Percentiles rank a stretch among this genome's conserved stretches.
These are phyloP conservation scores for Ulota crispa DNA, from an alignment of 225 moss, liverwort and hornwort genomes.

Conservation along the genomic window DNA sequence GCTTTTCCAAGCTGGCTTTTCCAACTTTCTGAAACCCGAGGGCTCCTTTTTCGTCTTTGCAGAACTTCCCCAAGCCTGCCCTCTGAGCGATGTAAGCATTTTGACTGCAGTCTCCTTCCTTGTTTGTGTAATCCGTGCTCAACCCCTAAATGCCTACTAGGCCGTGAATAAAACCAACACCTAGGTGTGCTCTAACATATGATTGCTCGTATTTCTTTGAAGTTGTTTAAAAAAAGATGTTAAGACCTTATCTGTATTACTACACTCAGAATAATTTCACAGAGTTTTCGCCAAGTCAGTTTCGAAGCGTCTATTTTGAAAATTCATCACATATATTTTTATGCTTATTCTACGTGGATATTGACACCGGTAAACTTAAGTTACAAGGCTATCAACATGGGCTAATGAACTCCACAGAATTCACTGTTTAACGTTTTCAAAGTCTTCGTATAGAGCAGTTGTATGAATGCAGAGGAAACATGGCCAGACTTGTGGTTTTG, in stretches of 20 bases:
- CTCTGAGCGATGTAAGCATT: slow-evolving; percentile 61
- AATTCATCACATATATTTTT: background rate
- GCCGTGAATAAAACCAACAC: background rate
- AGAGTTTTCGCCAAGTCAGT: background rate
- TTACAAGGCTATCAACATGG: background rate
- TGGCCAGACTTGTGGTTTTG: background rate
- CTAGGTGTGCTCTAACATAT: background rate
- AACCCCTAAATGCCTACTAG: background rate
- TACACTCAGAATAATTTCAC: background rate
- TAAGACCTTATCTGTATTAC: background rate
- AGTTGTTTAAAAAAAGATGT: background rate
- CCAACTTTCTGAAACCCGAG: slow-evolving; percentile 67
- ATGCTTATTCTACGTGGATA: background rate
- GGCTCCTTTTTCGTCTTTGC: slow-evolving; percentile 88
- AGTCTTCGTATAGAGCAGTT: background rate
- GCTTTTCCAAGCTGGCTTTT: slow-evolving; percentile 67
- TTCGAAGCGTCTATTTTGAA: background rate
- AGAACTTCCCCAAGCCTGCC: slow-evolving; percentile 57
- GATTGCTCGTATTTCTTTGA: background rate
- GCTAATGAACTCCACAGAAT: background rate
- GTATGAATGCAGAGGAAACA: background rate
- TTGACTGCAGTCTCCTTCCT: background rate
- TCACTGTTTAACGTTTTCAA: background rate
- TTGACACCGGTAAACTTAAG: background rate
- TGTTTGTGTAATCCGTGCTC: background rate